Base-by-base conservation (phyloP, 495 filamentous ascomycete genomes). In the Stereocaulon alpinum region DNA sequence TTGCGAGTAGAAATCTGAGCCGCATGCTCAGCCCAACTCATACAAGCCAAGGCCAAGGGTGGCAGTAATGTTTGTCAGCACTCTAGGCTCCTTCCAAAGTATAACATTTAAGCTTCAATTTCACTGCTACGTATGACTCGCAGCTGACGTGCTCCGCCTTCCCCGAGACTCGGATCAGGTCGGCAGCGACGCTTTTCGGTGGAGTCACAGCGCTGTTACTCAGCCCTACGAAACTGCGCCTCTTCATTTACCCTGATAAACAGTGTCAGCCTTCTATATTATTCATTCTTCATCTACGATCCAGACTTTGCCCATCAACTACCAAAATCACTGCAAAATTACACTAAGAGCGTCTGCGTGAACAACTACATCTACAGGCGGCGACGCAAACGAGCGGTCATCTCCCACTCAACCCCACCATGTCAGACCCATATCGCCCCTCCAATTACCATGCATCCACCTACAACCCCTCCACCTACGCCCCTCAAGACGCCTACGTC, bases 391-490 rank as follows among this genome's bases (percentile, higher is more conserved):
- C 12, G 15, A 9, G 14, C 10, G 30, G 18, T n/a, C 48, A 29
- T 27, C 30, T 15, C 14, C 27, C 24, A 18, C 17, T n/a, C 10
- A 50, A 50, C 1, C 47, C 12, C 20, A 40, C 44, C 22, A 61
- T 61, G 59, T 20, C 40, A 15, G 59, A 61, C 40, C 53, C 47
- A 1, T 61, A 61, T 53, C 52, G 59, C 45, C 40, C 53, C 34
- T 56, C 53, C n/a, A 47, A 55, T 43, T 57, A 61, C 59, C 43
- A 49, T 45, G 15, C 59, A n/a, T 37, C 60, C 10, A 44, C 60
- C 11, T 57, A 60, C 58, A 60, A 27, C 17, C 49, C 58, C 32
- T 41, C 57, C 11, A n/a, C 32, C 12, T 61, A 57, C 54, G 60
- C 54, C 20, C 54, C 60, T 27, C 54, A 37, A 6, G 6, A 49